phyloP scores from a whole-genome alignment of 1,284 basidiomycete genomes.

The Ceratobasidium sp. region DNA sequence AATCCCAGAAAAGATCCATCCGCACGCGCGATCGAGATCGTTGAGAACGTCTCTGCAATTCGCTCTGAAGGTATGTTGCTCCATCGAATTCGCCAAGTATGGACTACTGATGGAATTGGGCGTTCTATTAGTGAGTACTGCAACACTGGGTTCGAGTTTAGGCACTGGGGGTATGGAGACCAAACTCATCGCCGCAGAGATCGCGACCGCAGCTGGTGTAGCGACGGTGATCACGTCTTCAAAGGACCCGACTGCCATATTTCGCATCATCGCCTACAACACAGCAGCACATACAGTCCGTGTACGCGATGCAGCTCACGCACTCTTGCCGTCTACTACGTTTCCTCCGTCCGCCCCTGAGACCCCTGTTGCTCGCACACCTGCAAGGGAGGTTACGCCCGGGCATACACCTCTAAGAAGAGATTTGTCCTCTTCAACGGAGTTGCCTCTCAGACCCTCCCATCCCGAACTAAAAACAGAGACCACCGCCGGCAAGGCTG shows the following conservation, averaged over 20 bases:
- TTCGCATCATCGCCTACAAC: slow-evolving; percentile 82
- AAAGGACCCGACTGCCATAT: slow-evolving; percentile 78
- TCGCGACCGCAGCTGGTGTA: slow-evolving; percentile 96
- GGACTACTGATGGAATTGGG: not conserved
- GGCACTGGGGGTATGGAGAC: slow-evolving; percentile 99
- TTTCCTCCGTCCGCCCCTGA: slow-evolving; percentile 43
- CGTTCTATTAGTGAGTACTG: slow-evolving; percentile 74
- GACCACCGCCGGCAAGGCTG: slow-evolving; percentile 2
- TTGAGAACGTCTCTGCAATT: slow-evolving; percentile 82
- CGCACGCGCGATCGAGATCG: slow-evolving; percentile 81
- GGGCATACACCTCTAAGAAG: slow-evolving; percentile 34
- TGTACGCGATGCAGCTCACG: slow-evolving; percentile 21
- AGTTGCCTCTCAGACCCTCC: not conserved
- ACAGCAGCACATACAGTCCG: slow-evolving; percentile 45
- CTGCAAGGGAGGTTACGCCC: slow-evolving; percentile 33
- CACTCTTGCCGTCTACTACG: slow-evolving; percentile 48
- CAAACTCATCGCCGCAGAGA: slow-evolving; percentile 97
- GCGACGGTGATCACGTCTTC: slow-evolving; percentile 90
- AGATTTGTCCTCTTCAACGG: slow-evolving; percentile 10
- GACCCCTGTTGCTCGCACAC: slow-evolving; percentile 36
- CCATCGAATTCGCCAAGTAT: not conserved
- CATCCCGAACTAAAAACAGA: slow-evolving; percentile 6
- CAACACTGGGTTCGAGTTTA: slow-evolving; percentile 88
- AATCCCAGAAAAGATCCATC: slow-evolving; percentile 91
- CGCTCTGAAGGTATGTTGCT: slow-evolving; percentile 70